Base-by-base conservation (phyloP, 2,329 filamentous ascomycete genomes). In the Leptographium galeiforme region DNA sequence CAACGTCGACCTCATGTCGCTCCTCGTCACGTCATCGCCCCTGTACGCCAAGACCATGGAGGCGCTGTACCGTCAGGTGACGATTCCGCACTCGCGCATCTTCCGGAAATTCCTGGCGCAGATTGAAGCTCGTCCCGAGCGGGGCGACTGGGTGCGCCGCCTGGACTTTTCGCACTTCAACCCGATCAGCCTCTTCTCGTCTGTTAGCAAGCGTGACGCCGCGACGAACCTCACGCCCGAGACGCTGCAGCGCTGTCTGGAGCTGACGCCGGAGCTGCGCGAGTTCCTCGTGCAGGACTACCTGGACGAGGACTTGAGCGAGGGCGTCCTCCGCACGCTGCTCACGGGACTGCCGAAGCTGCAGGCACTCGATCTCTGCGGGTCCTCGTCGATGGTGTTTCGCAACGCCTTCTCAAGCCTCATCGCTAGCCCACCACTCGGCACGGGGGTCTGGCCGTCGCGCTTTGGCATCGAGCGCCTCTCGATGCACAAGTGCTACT, bases 111-210 rank as follows among this genome's bases (percentile, higher is more conserved):
- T 89, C 60, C 76, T 89, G 49, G 73, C 75, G 55, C 86, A 87
- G 62, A 73, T 91, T 58, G 71, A 73, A 47, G 70, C 77, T 55
- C 82, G 89, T 64, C 78, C 81, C 2, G 73, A 81, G 10, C 73
- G 90, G 52, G 87, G 87, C 47, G 84, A 81, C 43, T 81, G 90
- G 61, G 85, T 91, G 46, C 81, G 85, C 55, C 83, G 87, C 50
- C 72, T 91, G 47, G 87, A 93, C 69, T 90, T 93, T 62, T 89
- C 85, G 57, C 87, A 90, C 71, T 90, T 90, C 69, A 90, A 88
- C 65, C 87, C 86, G 25, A 81, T 85, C 53, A 84, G 85, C 53
- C 74, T 89, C 58, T 89, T 89, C 63, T 78, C 79, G 56, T 88
- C 84, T 16, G 84, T 82, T 59, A 81, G 82, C 65, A 84, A 89